phyloP scores from a whole-genome alignment of 1,284 basidiomycete species.

The Lignosus rhinocerotis region DNA sequence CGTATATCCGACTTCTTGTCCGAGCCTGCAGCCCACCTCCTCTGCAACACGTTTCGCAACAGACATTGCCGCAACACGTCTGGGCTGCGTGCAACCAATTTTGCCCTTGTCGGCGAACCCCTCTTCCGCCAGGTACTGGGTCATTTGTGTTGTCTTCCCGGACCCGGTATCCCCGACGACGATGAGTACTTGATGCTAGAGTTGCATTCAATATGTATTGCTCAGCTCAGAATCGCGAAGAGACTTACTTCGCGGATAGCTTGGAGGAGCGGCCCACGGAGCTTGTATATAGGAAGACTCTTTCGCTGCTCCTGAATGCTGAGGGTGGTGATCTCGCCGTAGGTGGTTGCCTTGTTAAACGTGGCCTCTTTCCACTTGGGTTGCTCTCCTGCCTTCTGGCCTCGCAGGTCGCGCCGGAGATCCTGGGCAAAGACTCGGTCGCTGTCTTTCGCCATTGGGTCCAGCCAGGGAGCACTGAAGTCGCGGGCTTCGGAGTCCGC shows the following conservation, averaged over 20 bases:
- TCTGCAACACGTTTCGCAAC: constrained; percentile 98
- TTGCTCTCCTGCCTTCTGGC: constrained; percentile 80
- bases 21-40: constrained; percentile 95
- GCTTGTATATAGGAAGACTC: constrained; percentile 93
- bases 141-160: constrained; percentile 83
- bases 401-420: constrained; percentile 78
- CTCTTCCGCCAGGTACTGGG: constrained; percentile 77
- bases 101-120: constrained; percentile 80
- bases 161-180: constrained; percentile 92
- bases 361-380: constrained; percentile 92
- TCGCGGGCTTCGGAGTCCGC: constrained; percentile 94
- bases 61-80: constrained; percentile 99
- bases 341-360: constrained; percentile 97
- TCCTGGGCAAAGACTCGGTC: constrained; percentile 96
- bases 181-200: constrained; percentile 86
- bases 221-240: constrained; percentile 2
- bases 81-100: constrained; percentile 97
- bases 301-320: constrained; percentile 94
- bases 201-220: constrained; percentile 26
- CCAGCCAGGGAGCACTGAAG: constrained; percentile 94
- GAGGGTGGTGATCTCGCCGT: constrained; percentile 87
- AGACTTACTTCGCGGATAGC: constrained; percentile 83
- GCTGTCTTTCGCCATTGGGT: constrained; percentile 91
- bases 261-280: constrained; percentile 88
- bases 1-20: constrained; percentile 97